Conservation (phyloP, 2,329 filamentous ascomycete genomes). For the Hawksworthiomyces lignivorus region DNA sequence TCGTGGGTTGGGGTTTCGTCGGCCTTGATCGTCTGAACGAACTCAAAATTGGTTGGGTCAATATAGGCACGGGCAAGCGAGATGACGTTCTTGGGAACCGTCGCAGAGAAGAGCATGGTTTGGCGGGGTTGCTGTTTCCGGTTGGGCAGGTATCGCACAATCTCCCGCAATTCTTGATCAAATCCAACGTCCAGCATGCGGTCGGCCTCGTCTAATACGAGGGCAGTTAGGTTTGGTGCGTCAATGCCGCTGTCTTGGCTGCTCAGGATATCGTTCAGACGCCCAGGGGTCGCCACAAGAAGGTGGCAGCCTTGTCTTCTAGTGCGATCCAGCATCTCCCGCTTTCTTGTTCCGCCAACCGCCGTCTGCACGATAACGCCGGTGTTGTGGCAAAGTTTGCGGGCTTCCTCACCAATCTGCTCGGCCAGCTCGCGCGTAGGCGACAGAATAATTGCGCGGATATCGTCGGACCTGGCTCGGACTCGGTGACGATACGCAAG, state of each 20-base stretch:
- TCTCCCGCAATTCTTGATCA: constrained; percentile 54
- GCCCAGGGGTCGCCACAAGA: constrained; percentile 83
- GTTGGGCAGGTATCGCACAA: constrained; percentile 56
- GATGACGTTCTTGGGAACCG: constrained; percentile 78
- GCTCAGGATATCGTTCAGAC: constrained; percentile 71
- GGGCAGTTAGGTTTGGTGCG: constrained; percentile 72
- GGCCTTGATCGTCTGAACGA: constrained; percentile 77
- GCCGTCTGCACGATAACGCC: constrained; percentile 63
- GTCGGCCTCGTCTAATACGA: constrained; percentile 95
- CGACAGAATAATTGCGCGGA: constrained; percentile 65
- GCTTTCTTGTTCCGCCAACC: constrained; percentile 87
- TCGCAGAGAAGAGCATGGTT: constrained; percentile 92
- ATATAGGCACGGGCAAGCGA: constrained; percentile 70
- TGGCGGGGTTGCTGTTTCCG: constrained; percentile 62
- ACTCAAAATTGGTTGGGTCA: constrained; percentile 72
- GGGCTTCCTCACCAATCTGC: constrained; percentile 75
- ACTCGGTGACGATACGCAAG: constrained; percentile 40
- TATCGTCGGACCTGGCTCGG: constrained; percentile 43
- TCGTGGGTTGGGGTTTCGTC: constrained; percentile 82
- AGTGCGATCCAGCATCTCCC: constrained; percentile 57
- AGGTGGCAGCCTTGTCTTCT: constrained; percentile 75
- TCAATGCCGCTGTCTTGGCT: constrained; percentile 56
- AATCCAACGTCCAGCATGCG: constrained; percentile 97
- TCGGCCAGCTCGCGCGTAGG: constrained; percentile 75
- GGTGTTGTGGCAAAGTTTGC: constrained; percentile 56